These are phyloP conservation scores for Ceratocystis destructans DNA, from an alignment of 2,329 filamentous ascomycete genomes.

Conservation along the genomic window DNA sequence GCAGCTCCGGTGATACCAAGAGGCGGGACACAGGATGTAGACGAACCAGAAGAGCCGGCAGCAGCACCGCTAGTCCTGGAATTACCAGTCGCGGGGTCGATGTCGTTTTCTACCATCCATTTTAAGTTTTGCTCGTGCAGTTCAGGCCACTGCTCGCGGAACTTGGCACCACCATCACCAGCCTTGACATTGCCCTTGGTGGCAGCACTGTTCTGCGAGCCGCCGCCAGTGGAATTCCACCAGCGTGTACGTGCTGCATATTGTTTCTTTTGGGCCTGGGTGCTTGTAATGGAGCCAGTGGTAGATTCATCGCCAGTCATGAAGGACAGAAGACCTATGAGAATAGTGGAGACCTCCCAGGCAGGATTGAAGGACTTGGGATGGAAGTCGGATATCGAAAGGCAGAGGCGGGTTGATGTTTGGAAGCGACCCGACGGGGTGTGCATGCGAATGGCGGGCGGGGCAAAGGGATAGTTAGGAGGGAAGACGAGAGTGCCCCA, in stretches of 20 bases:
- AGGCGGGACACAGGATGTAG: conserved; percentile 37
- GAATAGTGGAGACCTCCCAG: conserved; percentile 93
- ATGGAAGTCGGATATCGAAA: conserved; percentile 95
- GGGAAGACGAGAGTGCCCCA: conserved; percentile 96
- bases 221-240: conserved; percentile 95
- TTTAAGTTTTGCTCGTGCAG: conserved; percentile 78
- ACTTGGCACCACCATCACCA: conserved; percentile 85
- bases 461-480: conserved; percentile 91
- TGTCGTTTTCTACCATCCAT: conserved; percentile 73
- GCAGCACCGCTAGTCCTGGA: conserved; percentile 28
- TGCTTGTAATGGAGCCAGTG: conserved; percentile 72
- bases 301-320: conserved; percentile 99
- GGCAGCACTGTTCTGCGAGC: conserved; percentile 46
- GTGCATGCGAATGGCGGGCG: conserved; percentile 97
- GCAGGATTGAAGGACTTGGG: conserved; percentile 96
- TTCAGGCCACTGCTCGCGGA: conserved; percentile 78
- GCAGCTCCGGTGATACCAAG: conserved; percentile 48
- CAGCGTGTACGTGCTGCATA: conserved; percentile 68
- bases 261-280: conserved; percentile 60
- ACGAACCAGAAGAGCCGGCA: conserved; percentile 25
- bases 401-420: conserved; percentile 77
- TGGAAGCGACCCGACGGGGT: conserved; percentile 93
- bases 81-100: conserved; percentile 66
- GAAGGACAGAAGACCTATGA: conserved; percentile 87
- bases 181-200: conserved; percentile 72